phyloP scores from a whole-genome alignment of 768 basidiomycete genomes.

The Suillus subaureus region DNA sequence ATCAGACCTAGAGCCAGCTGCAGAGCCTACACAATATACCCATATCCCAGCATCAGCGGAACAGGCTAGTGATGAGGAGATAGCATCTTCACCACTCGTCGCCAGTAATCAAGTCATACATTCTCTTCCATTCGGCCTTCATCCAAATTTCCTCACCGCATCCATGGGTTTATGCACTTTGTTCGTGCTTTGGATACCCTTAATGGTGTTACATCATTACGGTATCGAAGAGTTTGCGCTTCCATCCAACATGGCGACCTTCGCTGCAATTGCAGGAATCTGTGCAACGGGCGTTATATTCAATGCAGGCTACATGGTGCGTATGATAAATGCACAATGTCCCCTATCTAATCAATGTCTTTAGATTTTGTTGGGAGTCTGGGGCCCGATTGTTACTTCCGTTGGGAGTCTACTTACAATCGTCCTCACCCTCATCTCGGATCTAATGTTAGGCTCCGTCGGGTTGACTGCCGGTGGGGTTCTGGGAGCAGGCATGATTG shows the following conservation, averaged over 20 bases:
- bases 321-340: constrained; percentile 13
- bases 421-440: constrained; percentile 81
- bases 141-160: constrained; percentile 82
- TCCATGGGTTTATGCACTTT: constrained; percentile 79
- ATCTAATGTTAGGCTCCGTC: constrained; percentile 70
- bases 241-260: constrained; percentile 52
- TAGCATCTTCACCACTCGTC: constrained; percentile 12
- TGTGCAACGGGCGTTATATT: constrained; percentile 72
- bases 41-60: constrained; percentile 45
- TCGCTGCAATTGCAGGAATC: constrained; percentile 65
- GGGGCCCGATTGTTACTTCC: constrained; percentile 87
- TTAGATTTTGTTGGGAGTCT: constrained; percentile 78
- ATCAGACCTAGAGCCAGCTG: constrained; percentile 55
- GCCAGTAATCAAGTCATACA: constrained; percentile 41
- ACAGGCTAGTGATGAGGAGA: constrained; percentile 23
- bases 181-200: constrained; percentile 74
- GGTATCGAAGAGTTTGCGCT: constrained; percentile 67
- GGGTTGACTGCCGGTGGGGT: constrained; percentile 72
- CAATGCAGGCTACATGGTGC: constrained; percentile 86
- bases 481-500: constrained; percentile 76
- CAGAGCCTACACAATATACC: constrained; percentile 45
- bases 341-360: constrained; percentile 1
- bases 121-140: constrained; percentile 79
- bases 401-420: constrained; percentile 96
- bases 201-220: constrained; percentile 71